A percentile compares a stretch with the other conserved stretches of the same genome.
Evolutionary conservation across 805 yeast genomes (phyloP).

Genomic region (Candida awuae): DNA sequence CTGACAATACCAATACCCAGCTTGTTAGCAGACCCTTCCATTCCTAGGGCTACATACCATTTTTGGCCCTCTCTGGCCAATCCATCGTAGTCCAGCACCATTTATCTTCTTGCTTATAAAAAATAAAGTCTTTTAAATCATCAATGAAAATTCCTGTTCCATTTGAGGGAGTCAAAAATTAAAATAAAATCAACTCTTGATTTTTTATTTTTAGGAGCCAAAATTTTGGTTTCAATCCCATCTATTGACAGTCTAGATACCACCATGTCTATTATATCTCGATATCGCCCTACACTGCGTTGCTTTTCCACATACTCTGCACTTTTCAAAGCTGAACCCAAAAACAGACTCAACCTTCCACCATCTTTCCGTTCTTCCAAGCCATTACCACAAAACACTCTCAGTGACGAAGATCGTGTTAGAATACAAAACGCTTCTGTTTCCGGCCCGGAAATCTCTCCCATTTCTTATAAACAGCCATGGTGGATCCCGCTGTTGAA

Average conservation of each 20-base stretch:
- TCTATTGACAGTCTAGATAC: too few relatives aligned
- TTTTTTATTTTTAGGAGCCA: too few relatives aligned
- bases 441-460: background rate
- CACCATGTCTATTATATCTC: background rate
- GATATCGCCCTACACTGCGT: background rate
- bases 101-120: background rate
- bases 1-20: conserved; percentile 87
- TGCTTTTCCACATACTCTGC: background rate
- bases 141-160: too few relatives aligned
- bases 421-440: background rate
- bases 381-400: conserved; percentile 14
- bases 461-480: conserved; percentile 12
- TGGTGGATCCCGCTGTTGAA: conserved; percentile 15
- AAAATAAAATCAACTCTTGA: too few relatives aligned
- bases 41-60: conserved; percentile 70
- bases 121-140: background rate
- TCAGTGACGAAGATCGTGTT: conserved; percentile 9
- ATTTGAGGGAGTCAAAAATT: too few relatives aligned
- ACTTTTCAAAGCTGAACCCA: background rate
- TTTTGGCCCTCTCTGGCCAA: conserved; percentile 33
- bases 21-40: conserved; percentile 97
- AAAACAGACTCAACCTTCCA: conserved; percentile 9
- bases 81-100: conserved; percentile 32
- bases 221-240: too few relatives aligned
- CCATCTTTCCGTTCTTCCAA: conserved; percentile 17